Evolutionary conservation across 2,329 filamentous ascomycete genomes (phyloP).

Genomic region (Aspergillus ochraceoroseus): DNA sequence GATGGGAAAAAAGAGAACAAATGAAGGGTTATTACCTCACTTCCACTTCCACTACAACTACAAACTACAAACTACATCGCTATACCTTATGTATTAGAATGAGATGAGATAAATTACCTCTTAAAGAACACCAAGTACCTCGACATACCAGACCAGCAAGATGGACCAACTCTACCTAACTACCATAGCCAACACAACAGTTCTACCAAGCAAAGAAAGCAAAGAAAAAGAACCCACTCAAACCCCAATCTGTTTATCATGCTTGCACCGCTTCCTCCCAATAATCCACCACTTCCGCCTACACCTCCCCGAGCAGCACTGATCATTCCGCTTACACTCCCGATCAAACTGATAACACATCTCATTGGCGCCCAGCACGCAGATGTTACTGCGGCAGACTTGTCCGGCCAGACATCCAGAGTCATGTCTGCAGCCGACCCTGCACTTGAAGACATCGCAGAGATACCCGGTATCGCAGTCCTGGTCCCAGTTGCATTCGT

Average conservation of each 20-base stretch:
- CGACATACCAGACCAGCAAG: too few relatives aligned
- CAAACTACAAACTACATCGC: background rate
- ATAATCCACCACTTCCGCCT: constrained; percentile 3
- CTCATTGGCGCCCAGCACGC: background rate
- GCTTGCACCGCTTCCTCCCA: constrained; percentile 4
- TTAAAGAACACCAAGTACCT: too few relatives aligned
- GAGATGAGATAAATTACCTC: too few relatives aligned
- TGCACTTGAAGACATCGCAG: too few relatives aligned
- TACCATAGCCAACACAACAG: too few relatives aligned
- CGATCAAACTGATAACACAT: constrained; percentile 1
- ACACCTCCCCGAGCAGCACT: constrained; percentile 13
- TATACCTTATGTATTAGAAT: too few relatives aligned
- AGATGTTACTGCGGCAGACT: constrained; percentile 1
- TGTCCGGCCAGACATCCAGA: background rate
- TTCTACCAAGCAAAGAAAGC: too few relatives aligned
- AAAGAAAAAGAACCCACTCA: background rate
- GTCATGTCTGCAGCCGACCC: background rate
- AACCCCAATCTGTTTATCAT: background rate
- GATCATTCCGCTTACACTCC: constrained; percentile 1
- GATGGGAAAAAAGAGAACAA: too few relatives aligned
- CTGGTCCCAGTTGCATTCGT: too few relatives aligned
- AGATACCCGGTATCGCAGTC: too few relatives aligned
- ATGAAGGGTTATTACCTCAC: too few relatives aligned
- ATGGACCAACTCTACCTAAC: too few relatives aligned
- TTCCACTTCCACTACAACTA: background rate